Percentiles rank a stretch among this genome's conserved stretches.
Evolutionary conservation across 1,284 basidiomycete species (phyloP).

Genomic region (Xanthoconium separans): DNA sequence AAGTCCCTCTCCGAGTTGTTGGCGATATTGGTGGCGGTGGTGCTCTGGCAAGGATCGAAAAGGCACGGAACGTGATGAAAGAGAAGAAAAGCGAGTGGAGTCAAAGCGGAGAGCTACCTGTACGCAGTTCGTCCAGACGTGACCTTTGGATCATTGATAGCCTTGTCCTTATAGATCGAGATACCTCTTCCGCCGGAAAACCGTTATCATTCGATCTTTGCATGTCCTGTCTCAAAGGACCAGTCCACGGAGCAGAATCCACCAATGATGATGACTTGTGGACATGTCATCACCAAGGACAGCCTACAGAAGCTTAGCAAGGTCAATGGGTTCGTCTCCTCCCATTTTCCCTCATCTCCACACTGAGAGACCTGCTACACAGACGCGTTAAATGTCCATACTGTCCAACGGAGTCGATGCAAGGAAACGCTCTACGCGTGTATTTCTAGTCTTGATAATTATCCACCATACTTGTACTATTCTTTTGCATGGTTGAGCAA

Average conservation of each 20-base stretch:
- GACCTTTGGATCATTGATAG: conserved; percentile 3
- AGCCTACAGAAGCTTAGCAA: conserved; percentile 86
- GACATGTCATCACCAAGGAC: conserved; percentile 91
- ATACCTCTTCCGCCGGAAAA: conserved; percentile 85
- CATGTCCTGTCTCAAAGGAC: conserved; percentile 97
- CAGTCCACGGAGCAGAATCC: conserved; percentile 92
- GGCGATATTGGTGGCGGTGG: conserved; percentile 91
- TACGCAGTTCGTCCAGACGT: conserved; percentile 31
- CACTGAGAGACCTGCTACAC: conserved; percentile 5
- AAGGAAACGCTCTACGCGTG: conserved; percentile 61
- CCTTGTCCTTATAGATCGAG: conserved; percentile 70
- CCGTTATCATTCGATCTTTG: conserved; percentile 95
- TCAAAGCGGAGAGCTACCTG: conserved; percentile 87
- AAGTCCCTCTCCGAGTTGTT: conserved; percentile 83
- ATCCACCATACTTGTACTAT: conserved; percentile 11
- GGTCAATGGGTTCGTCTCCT: conserved; percentile 70
- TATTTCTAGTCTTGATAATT: conserved; percentile 55
- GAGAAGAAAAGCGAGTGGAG: conserved; percentile 91
- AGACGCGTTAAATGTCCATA: conserved; percentile 89
- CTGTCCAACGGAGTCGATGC: conserved; percentile 75
- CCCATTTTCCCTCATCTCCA: background rate
- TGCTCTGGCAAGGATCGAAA: conserved; percentile 86
- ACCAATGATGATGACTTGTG: conserved; percentile 96
- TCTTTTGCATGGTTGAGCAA: conserved; percentile 3
- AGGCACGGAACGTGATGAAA: conserved; percentile 89